A percentile compares a stretch with the other conserved stretches of the same genome.
phyloP scores from a whole-genome alignment of 148 eudicot genomes.

The Limonium bicolor region DNA sequence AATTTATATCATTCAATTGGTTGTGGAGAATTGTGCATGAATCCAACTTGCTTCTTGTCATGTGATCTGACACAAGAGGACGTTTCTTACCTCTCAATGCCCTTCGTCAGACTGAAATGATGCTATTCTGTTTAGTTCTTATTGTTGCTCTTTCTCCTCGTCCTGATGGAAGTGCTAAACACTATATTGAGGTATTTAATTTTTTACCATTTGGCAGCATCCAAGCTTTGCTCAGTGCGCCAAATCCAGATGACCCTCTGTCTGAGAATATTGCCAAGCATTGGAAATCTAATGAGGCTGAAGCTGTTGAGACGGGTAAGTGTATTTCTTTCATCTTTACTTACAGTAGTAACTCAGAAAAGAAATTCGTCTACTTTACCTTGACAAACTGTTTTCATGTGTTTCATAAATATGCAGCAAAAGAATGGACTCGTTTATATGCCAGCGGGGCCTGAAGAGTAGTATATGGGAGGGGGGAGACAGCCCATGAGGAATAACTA shows the following conservation, averaged over 20 bases:
- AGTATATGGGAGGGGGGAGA: not conserved
- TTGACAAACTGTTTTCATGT: not conserved
- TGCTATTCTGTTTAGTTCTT: too few species aligned
- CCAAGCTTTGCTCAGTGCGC: constrained; percentile 95
- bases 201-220: constrained; percentile 27
- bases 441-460: constrained; percentile 59
- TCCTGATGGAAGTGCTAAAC: not conserved
- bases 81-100: too few species aligned
- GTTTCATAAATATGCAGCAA: constrained; percentile 38
- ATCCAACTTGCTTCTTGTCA: not conserved
- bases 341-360: not conserved
- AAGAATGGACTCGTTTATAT: constrained; percentile 85
- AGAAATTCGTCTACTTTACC: not conserved
- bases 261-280: constrained; percentile 98
- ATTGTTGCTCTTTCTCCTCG: too few species aligned
- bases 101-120: too few species aligned
- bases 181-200: not conserved
- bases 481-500: constrained; percentile 14
- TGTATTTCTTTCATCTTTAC: not conserved
- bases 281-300: constrained; percentile 82
- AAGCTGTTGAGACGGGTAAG: constrained; percentile 95
- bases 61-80: too few species aligned
- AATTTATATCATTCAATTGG: not conserved
- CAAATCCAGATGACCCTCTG: constrained; percentile 95
- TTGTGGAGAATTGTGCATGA: not conserved